These are phyloP conservation scores for Tylopilus sp. DNA, from an alignment of 1,284 basidiomycete genomes.

Conservation along the genomic window DNA sequence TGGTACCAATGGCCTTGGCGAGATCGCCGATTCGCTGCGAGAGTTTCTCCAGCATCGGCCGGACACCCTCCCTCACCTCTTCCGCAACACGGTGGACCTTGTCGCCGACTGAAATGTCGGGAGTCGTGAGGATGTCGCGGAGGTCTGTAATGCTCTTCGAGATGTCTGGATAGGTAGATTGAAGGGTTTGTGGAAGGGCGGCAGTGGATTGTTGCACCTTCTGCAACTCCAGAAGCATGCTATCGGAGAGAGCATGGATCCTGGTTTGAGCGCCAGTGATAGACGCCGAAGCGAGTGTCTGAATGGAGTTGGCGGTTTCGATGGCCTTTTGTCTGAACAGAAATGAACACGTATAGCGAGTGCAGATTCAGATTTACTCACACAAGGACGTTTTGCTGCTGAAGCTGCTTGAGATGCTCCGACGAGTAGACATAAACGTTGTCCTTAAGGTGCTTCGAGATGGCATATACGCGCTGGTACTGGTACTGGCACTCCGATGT, in stretches of 20 bases:
- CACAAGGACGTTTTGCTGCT: constrained; percentile 65
- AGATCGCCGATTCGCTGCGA: constrained; percentile 30
- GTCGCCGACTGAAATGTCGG: constrained; percentile 57
- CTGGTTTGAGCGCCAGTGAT: constrained; percentile 50
- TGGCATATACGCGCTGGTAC: constrained; percentile 67
- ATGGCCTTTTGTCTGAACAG: constrained; percentile 60
- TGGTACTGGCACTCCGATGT: constrained; percentile 56
- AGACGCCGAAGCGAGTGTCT: constrained; percentile 54
- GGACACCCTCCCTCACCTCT: constrained; percentile 57
- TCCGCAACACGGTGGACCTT: constrained; percentile 57
- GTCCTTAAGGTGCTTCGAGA: constrained; percentile 62
- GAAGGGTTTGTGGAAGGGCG: constrained; percentile 54
- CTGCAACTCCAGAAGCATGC: constrained; percentile 62
- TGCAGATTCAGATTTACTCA: constrained; percentile 37
- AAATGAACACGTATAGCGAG: constrained; percentile 10
- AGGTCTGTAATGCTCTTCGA: constrained; percentile 52
- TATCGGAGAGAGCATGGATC: constrained; percentile 58
- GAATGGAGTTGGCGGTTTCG: constrained; percentile 64
- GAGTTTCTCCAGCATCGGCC: constrained; percentile 52
- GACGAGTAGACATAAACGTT: constrained; percentile 63
- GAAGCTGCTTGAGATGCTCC: constrained; percentile 69
- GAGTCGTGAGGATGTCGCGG: constrained; percentile 47
- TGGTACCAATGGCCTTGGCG: constrained; percentile 26
- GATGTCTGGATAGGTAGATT: constrained; percentile 52
- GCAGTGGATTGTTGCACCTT: constrained; percentile 61